Evolutionary conservation across 768 basidiomycete genomes (phyloP), one percentile per base, ranked within the genome.

Genomic region (Lactarius evosmus): DNA sequence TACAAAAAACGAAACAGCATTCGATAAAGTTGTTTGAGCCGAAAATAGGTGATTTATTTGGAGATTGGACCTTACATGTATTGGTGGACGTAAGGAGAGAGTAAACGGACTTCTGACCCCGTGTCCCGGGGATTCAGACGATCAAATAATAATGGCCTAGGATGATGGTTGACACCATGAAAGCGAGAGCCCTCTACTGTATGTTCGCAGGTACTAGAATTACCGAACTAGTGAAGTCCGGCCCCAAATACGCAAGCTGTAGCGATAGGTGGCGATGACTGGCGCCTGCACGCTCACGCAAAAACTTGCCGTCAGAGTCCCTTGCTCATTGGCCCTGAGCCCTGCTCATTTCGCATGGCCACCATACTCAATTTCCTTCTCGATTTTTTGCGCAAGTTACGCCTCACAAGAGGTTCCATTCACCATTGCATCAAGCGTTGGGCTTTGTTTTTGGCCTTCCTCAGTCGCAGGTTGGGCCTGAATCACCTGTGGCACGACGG

Each of bases 301-400:
- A 49, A 25, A 27, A 49, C 46, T 12, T 49, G 25, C 46, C 25
- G 12, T 0, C n/a, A 29, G 1, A 14, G 30, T 30, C 36, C 2
- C 19, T 33, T 17, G 1, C 36, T 29, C 34, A 29, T 14, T n/a
- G 29, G 58, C 34, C 34, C 46, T 51, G 58, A 22, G 22, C 49
- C 27, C 30, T n/a, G 16, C n/a, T 25, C 51, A 34, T n/a, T 3
- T 38, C 14, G 19, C 11, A 65, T 65, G 59, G 40, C 49, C 22
- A n/a, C 54, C 50, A 17, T 52, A 11, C 49, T 65, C 38, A 17
- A 41, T 1, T 11, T 65, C 25, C 58, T 65, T 33, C 49, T 65
- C 38, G 7, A 51, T 5, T 17, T 56, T 25, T 19, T 51, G 38
- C 49, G 55, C 50, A 51, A 22, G 34, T 36, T 52, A 11, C 55